phyloP scores from a whole-genome alignment of 768 basidiomycete genomes.

The Xerocomellus chrysenteron region DNA sequence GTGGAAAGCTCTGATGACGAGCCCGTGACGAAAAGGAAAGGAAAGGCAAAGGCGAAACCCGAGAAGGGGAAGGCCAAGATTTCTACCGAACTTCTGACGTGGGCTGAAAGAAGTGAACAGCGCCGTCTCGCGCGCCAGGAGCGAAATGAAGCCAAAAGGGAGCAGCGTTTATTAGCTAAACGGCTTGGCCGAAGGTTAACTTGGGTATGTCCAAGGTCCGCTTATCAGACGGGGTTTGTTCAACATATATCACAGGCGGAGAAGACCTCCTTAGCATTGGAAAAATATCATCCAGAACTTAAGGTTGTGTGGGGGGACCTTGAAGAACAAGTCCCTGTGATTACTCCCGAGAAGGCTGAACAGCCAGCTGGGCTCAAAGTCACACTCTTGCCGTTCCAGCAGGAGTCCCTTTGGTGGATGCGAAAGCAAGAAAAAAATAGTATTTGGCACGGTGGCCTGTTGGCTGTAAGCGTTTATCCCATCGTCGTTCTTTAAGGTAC shows the following conservation, averaged over 20 bases:
- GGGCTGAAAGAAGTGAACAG: slow-evolving; percentile 8
- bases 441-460: slow-evolving; percentile 87
- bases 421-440: slow-evolving; percentile 78
- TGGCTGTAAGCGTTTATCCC: slow-evolving; percentile 60
- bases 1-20: slow-evolving; percentile 17
- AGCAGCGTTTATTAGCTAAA: slow-evolving; percentile 48
- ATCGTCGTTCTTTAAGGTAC: background rate
- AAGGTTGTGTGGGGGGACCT: slow-evolving; percentile 86
- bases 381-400: slow-evolving; percentile 89
- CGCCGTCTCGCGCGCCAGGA: slow-evolving; percentile 21
- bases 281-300: slow-evolving; percentile 77
- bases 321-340: slow-evolving; percentile 56
- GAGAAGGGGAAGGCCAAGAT: slow-evolving; percentile 12
- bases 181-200: slow-evolving; percentile 76
- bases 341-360: slow-evolving; percentile 65
- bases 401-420: slow-evolving; percentile 96
- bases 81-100: background rate
- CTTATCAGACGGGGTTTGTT: slow-evolving; percentile 5
- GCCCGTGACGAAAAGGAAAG: slow-evolving; percentile 31
- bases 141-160: slow-evolving; percentile 37
- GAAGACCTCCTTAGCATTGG: slow-evolving; percentile 60
- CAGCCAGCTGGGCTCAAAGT: slow-evolving; percentile 86
- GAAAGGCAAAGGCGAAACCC: slow-evolving; percentile 30
- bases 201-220: slow-evolving; percentile 43
- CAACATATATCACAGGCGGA: slow-evolving; percentile 57